Conservation (phyloP, 179 eudicot genomes). For the Amaranthus tricolor region DNA sequence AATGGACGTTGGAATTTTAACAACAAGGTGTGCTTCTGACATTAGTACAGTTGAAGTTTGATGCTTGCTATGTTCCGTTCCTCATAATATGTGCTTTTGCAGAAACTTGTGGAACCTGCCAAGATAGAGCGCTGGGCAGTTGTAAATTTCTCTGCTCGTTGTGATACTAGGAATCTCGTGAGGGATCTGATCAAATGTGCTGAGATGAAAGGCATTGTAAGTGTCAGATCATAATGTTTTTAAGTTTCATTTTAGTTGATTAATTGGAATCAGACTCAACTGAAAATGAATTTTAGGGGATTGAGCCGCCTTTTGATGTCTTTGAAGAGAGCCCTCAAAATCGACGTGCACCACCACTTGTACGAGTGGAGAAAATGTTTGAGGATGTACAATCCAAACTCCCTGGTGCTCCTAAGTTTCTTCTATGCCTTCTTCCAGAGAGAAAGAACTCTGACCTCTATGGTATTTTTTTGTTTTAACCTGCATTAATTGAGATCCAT, state of each 20-base stretch:
- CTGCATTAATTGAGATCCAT: too few relatives aligned
- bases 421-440: constrained; percentile 84
- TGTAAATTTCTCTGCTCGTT: constrained; percentile 88
- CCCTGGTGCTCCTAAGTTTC: constrained; percentile 74
- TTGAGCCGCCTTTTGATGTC: constrained; percentile 55
- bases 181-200: constrained; percentile 65
- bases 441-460: constrained; percentile 75
- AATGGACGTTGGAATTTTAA: constrained; percentile 90
- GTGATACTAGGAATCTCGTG: constrained; percentile 50
- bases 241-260: not conserved
- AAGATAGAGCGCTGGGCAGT: constrained; percentile 81
- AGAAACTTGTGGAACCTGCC: constrained; percentile 75
- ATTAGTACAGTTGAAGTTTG: not conserved
- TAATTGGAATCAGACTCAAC: not conserved
- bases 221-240: constrained; percentile 15
- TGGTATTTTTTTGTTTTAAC: constrained; percentile 34
- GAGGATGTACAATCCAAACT: constrained; percentile 55
- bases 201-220: constrained; percentile 73
- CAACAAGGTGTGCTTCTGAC: constrained; percentile 50
- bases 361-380: constrained; percentile 76
- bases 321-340: constrained; percentile 62
- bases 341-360: constrained; percentile 61
- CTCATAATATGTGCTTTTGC: not conserved
- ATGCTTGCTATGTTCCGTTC: not conserved
- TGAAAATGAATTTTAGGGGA: not conserved